phyloP scores from a whole-genome alignment of 495 filamentous ascomycete species.

The Hyaloscypha variabilis region DNA sequence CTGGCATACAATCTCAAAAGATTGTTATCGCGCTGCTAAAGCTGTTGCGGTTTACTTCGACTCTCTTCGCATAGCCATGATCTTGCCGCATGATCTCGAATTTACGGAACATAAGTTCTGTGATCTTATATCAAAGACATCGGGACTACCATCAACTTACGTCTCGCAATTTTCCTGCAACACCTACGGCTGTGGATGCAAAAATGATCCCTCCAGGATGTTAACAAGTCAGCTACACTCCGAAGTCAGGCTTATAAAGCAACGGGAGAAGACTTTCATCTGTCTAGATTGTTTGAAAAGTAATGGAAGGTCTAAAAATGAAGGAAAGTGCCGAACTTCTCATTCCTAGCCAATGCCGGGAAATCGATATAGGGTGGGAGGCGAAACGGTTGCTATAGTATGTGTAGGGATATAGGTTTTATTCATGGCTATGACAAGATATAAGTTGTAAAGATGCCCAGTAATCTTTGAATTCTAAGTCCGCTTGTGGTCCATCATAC shows the following conservation, averaged over 20 bases:
- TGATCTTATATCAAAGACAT: neutral
- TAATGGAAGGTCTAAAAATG: neutral
- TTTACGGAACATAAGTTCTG: conserved; percentile 1
- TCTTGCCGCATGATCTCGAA: neutral
- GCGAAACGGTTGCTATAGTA: too few relatives aligned
- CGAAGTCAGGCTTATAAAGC: conserved; percentile 1
- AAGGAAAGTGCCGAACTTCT: conserved; percentile 5
- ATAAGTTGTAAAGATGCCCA: too few relatives aligned
- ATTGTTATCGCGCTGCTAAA: conserved; percentile 6
- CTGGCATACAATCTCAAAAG: neutral
- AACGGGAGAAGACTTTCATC: neutral
- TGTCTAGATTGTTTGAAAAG: conserved; percentile 2
- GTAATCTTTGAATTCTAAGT: too few relatives aligned
- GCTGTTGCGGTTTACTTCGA: neutral
- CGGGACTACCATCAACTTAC: neutral
- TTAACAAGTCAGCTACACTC: neutral
- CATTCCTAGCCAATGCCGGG: too few relatives aligned
- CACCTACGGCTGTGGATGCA: neutral
- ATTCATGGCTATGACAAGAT: too few relatives aligned
- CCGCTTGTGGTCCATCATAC: too few relatives aligned
- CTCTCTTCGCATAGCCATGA: neutral
- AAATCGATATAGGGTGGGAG: too few relatives aligned
- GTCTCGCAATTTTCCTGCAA: neutral
- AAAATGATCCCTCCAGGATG: neutral
- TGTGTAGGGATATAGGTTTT: too few relatives aligned